These are phyloP conservation scores for Petunia secreta DNA, from an alignment of 257 asterid species.

Conservation along the genomic window DNA sequence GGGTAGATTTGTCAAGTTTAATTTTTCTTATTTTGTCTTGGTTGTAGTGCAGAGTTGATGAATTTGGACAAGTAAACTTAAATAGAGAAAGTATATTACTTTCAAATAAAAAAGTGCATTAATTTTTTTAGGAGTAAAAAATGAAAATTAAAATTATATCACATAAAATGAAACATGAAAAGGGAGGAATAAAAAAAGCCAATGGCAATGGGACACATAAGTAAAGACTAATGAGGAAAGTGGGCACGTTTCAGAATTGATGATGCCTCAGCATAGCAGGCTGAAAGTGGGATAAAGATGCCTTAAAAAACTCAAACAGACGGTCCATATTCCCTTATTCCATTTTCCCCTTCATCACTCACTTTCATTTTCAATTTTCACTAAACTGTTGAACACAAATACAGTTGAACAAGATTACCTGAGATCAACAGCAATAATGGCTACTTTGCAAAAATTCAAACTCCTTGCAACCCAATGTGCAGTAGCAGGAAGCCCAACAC, in stretches of 20 bases:
- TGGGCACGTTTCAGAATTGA: constrained; percentile 2
- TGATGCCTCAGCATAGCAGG: neutral
- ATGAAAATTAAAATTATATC: no score
- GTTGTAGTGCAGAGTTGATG: no score
- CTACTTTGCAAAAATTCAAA: constrained; percentile 90
- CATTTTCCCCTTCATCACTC: constrained; percentile 2
- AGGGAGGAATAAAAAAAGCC: neutral
- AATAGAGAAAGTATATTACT: no score
- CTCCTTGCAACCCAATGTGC: constrained; percentile 82
- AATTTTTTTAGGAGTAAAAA: no score
- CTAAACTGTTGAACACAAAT: constrained; percentile 10
- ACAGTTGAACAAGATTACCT: neutral
- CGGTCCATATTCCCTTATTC: constrained; percentile 35
- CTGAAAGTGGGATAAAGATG: constrained; percentile 10
- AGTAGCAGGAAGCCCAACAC: constrained; percentile 76
- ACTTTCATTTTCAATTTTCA: constrained; percentile 28
- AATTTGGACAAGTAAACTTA: no score
- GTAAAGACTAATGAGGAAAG: neutral
- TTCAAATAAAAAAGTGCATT: no score
- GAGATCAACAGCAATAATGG: constrained; percentile 41
- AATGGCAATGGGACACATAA: neutral
- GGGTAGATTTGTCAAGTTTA: no score
- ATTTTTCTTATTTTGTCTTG: no score
- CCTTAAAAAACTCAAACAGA: constrained; percentile 36
- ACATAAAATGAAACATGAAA: no score